A percentile compares a stretch with the other conserved stretches of the same genome.
Conservation (phyloP, 1,139 yeast species). For the Trichomonascaceae sp. region DNA sequence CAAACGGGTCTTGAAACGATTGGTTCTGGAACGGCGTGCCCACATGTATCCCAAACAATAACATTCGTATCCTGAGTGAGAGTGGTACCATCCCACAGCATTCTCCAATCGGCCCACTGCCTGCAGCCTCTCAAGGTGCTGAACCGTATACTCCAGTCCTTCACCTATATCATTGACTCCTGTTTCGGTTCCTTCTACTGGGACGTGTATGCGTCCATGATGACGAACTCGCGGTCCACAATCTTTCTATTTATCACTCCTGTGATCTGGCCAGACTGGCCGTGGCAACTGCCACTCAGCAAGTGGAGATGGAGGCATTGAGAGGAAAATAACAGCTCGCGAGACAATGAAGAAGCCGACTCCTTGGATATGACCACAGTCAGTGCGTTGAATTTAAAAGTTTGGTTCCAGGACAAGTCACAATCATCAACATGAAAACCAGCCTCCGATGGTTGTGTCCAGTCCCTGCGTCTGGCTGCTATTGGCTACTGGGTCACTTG, state of each 20-base stretch:
- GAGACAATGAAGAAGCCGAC: too few species aligned
- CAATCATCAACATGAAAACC: too few species aligned
- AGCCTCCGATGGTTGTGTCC: too few species aligned
- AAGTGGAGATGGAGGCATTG: too few species aligned
- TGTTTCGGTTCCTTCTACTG: constrained; percentile 94
- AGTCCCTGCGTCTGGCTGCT: too few species aligned
- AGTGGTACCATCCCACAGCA: constrained; percentile 80
- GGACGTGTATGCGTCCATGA: constrained; percentile 77
- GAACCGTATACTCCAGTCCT: constrained; percentile 91
- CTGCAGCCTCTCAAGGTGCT: constrained; percentile 52
- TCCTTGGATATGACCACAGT: too few species aligned
- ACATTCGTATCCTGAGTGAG: constrained; percentile 96
- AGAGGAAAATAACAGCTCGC: too few species aligned
- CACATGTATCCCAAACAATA: constrained; percentile 84
- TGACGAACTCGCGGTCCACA: constrained; percentile 43
- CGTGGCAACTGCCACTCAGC: too few species aligned
- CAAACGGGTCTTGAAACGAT: constrained; percentile 78
- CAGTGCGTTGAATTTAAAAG: too few species aligned
- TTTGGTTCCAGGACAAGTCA: too few species aligned
- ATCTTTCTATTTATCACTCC: constrained; percentile 84
- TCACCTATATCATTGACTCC: constrained; percentile 90
- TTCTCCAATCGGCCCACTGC: constrained; percentile 40
- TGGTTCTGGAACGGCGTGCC: constrained; percentile 78
- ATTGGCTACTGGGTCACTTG: too few species aligned
- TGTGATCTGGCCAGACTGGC: constrained; percentile 93